Evolutionary conservation across 2,329 filamentous ascomycete species (phyloP), one percentile per base, ranked within the genome.

Genomic region (Orbilia ellipsospora): DNA sequence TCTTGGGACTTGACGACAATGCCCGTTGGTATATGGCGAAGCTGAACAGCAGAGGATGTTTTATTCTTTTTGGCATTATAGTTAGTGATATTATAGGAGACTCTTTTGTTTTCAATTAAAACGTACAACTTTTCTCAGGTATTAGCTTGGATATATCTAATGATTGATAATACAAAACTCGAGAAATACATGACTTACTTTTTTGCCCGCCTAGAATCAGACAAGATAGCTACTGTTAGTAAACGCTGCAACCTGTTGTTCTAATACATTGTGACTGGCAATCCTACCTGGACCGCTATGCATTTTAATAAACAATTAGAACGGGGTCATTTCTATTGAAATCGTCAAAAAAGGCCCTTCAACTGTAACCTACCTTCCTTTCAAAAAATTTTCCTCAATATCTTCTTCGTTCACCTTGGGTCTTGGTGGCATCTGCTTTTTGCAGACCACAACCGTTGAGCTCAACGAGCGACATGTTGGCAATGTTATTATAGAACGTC

Each of bases 1-100:
- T 90, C 93, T 83, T 99, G 95, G 67, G 89, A 94, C 84, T 99
- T 99, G 77, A 99, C 88, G 13, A 98, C 94, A 63, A 97, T 89
- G 76, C 94, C 94, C 0, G 94, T 96, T 4, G 94, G 93, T 15
- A 91, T 84, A 82, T 99, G 95, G 79, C 90, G 95, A 42, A 99
- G 86, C 82, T 99, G 95, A 1, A 97, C 94, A 44, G 94, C 94
- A 0, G 92, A 97, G 78, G 90, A 93, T 26, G 95, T 99, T 88
- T 99, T 99, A 84, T 99, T 99, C 90, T 85, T 77, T 48, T 18
- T 48, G 15, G 20, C 45, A 61, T 45, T 31, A 15, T 23, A 10
- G 51, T 67, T 57, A 63, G 61, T 12, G 7, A 8, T 36, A 42
- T 50, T 36, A 45, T 42, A 60, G 20, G 57, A 45, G 31, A 10